Evolutionary conservation across 768 basidiomycete genomes (phyloP).

Genomic region (Candolleomyces eurysporus): DNA sequence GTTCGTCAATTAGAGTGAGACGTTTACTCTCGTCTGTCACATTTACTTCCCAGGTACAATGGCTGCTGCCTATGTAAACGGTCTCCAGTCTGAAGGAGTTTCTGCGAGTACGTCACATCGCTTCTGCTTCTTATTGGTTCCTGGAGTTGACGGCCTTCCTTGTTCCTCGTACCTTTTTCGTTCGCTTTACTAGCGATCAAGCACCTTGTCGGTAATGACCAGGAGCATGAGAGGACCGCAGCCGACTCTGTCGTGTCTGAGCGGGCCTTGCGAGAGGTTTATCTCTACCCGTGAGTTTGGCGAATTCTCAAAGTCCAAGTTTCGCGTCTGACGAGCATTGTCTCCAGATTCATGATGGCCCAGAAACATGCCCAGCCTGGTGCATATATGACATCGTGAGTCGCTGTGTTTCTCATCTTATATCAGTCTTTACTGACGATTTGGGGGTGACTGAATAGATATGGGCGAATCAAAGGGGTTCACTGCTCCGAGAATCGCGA

Average conservation of each 20-base stretch:
- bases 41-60: conserved; percentile 41
- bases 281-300: conserved; percentile 59
- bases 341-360: conserved; percentile 62
- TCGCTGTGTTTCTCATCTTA: conserved; percentile 1
- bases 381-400: conserved; percentile 67
- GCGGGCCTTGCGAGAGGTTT: conserved; percentile 68
- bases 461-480: conserved; percentile 69
- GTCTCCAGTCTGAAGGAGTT: conserved; percentile 64
- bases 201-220: conserved; percentile 73
- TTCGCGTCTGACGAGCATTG: not conserved
- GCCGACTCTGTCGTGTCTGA: conserved; percentile 63
- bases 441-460: conserved; percentile 34
- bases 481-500: conserved; percentile 69
- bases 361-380: conserved; percentile 60
- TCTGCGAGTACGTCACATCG: conserved; percentile 43
- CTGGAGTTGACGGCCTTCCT: not conserved
- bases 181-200: conserved; percentile 50
- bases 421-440: not conserved
- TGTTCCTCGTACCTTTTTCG: not conserved
- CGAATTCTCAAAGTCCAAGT: too few relatives aligned
- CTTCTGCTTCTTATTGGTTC: not conserved
- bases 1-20: too few relatives aligned
- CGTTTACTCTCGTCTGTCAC: not conserved
- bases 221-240: conserved; percentile 68
- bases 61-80: conserved; percentile 66